Evolutionary conservation across 2,329 filamentous ascomycete species (phyloP).

Genomic region (Colletotrichum phormii): DNA sequence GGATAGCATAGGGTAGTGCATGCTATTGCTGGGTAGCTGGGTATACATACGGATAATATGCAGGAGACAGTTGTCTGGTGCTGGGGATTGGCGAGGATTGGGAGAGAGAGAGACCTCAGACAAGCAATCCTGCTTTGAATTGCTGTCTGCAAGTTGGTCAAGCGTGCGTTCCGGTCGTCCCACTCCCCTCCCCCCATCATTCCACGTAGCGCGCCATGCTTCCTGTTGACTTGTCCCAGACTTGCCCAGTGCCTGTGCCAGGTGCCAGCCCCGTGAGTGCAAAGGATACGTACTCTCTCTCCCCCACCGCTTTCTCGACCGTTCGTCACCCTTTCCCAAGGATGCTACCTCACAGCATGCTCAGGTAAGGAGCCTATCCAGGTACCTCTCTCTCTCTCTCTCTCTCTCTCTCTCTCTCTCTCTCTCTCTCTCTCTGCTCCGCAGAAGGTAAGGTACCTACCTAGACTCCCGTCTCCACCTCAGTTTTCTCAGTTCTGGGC

Average conservation of each 20-base stretch:
- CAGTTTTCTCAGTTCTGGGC: not conserved
- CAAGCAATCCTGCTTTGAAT: constrained; percentile 14
- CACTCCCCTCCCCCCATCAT: constrained; percentile 25
- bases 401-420: no score
- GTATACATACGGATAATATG: constrained; percentile 5
- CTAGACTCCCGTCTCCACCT: not conserved
- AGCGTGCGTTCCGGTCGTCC: constrained; percentile 30
- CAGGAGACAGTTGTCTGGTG: not conserved
- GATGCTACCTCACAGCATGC: not conserved
- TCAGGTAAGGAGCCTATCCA: no score
- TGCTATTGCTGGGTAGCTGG: not conserved
- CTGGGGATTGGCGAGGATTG: not conserved
- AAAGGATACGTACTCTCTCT: not conserved
- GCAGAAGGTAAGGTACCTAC: no score
- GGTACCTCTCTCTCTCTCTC: no score
- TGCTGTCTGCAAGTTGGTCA: constrained; percentile 25
- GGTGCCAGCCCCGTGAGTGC: not conserved
- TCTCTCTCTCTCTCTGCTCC: no score
- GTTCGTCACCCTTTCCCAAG: constrained; percentile 19
- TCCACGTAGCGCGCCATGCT: constrained; percentile 32
- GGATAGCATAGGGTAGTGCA: not conserved
- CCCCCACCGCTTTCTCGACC: constrained; percentile 31
- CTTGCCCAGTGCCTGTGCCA: not conserved
- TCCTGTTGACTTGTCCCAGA: not conserved
- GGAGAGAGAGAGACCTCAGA: not conserved